These are phyloP conservation scores for Dissoconium aciculare DNA, from an alignment of 2,329 filamentous ascomycete genomes.

Conservation along the genomic window DNA sequence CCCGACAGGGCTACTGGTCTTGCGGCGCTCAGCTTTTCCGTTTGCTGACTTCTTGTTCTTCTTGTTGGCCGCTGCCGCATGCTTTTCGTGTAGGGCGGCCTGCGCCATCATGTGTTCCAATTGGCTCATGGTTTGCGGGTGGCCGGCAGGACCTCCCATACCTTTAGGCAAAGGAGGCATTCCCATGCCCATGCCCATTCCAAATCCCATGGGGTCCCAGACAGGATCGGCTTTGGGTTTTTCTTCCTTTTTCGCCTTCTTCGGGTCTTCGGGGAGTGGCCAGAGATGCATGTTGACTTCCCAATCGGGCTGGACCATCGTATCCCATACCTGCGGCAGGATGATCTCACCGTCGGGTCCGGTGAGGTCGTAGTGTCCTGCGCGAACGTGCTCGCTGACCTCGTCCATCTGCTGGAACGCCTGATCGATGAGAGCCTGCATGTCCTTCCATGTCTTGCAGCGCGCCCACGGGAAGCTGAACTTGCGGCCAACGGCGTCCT, in stretches of 20 bases:
- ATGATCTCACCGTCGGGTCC: constrained; percentile 36
- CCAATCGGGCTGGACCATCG: constrained; percentile 34
- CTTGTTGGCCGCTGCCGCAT: neutral
- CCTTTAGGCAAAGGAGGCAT: neutral
- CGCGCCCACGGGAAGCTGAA: constrained; percentile 83
- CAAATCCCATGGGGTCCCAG: neutral
- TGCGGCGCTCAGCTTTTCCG: neutral
- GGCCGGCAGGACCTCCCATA: neutral
- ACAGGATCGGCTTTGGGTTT: neutral
- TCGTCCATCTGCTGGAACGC: constrained; percentile 34
- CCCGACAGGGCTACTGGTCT: neutral
- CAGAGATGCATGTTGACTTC: constrained; percentile 36
- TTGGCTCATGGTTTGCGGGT: neutral
- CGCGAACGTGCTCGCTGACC: constrained; percentile 31
- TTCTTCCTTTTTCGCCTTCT: constrained; percentile 1
- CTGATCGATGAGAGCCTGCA: constrained; percentile 36
- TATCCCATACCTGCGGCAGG: constrained; percentile 35
- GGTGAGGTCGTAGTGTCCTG: constrained; percentile 34
- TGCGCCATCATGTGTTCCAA: neutral
- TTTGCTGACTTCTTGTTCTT: neutral
- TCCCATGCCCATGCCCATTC: neutral
- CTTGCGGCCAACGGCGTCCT: constrained; percentile 79
- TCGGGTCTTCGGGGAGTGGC: constrained; percentile 25
- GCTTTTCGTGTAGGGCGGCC: neutral
- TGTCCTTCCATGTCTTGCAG: constrained; percentile 50